Evolutionary conservation across 225 moss, liverwort and hornwort genomes (phyloP).

Genomic region (Pseudoscleropodium purum): DNA sequence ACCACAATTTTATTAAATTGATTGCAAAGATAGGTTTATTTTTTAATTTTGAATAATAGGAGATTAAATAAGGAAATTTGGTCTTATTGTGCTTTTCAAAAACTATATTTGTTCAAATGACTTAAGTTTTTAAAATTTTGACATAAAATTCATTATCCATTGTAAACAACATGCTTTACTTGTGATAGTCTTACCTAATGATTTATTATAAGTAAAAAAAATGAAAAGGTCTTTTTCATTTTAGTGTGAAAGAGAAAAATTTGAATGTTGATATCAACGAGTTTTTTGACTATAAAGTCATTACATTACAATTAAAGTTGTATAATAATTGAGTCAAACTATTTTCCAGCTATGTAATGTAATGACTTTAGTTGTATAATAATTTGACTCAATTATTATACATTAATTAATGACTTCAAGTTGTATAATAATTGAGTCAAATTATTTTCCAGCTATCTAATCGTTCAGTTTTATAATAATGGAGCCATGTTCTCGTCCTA

Average conservation of each 20-base stretch:
- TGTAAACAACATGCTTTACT: neutral
- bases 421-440: no score
- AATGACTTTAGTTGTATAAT: fast-evolving
- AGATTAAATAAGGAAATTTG: no score
- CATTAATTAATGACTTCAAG: no score
- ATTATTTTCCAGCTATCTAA: no score
- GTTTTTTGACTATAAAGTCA: neutral
- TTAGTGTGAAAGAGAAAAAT: neutral
- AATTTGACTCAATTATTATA: no score
- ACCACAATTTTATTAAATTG: no score
- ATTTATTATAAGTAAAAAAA: neutral
- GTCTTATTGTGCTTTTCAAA: neutral
- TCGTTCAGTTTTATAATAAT: no score
- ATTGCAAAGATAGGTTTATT: no score
- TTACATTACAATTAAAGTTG: neutral
- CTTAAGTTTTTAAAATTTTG: neutral
- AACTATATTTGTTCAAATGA: neutral
- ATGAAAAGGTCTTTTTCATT: fast-evolving
- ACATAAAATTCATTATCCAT: neutral
- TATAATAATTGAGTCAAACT: no score
- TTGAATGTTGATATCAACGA: no score
- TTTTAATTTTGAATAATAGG: fast-evolving
- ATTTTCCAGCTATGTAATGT: fast-evolving
- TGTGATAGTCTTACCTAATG: neutral
- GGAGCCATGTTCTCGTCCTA: neutral